Evolutionary conservation across 805 yeast species (phyloP).

Genomic region (Jamesozyma gamospora): DNA sequence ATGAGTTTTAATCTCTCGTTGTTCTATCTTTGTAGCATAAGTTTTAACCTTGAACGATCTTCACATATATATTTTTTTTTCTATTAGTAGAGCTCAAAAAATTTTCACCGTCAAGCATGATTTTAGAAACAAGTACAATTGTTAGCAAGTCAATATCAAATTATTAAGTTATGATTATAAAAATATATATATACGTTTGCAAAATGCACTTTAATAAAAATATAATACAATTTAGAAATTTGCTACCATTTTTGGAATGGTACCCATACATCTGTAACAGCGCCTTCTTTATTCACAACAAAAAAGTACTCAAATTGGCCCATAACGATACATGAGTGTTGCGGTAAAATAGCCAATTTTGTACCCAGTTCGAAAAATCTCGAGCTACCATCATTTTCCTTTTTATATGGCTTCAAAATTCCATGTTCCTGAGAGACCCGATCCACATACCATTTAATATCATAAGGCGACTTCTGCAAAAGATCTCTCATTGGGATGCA

Average conservation of each 20-base stretch:
- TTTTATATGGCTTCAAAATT: slow-evolving; percentile 42
- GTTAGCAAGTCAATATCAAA: too few species aligned
- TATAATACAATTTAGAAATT: background rate
- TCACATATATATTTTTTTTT: too few species aligned
- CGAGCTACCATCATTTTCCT: slow-evolving; percentile 13
- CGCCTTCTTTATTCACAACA: slow-evolving; percentile 39
- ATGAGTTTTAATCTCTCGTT: background rate
- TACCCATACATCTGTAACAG: slow-evolving; percentile 52
- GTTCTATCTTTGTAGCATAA: too few species aligned
- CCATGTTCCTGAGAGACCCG: slow-evolving; percentile 77
- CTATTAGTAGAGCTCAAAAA: slow-evolving; percentile 2
- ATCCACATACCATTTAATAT: slow-evolving; percentile 49
- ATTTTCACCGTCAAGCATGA: slow-evolving; percentile 7
- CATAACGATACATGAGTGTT: slow-evolving; percentile 67
- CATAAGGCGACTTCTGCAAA: slow-evolving; percentile 32
- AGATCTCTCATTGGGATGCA: slow-evolving; percentile 21
- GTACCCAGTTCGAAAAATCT: slow-evolving; percentile 33
- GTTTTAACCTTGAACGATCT: too few species aligned
- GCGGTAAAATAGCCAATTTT: slow-evolving; percentile 48
- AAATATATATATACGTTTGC: too few species aligned
- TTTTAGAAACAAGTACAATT: too few species aligned
- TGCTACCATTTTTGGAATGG: slow-evolving; percentile 46
- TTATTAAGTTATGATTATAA: too few species aligned
- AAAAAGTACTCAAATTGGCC: slow-evolving; percentile 50
- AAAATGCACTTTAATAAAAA: too few species aligned